Percentiles rank a stretch among this genome's conserved stretches.
phyloP scores from a whole-genome alignment of 2,329 filamentous ascomycete species.

The Alternaria ethzedia region DNA sequence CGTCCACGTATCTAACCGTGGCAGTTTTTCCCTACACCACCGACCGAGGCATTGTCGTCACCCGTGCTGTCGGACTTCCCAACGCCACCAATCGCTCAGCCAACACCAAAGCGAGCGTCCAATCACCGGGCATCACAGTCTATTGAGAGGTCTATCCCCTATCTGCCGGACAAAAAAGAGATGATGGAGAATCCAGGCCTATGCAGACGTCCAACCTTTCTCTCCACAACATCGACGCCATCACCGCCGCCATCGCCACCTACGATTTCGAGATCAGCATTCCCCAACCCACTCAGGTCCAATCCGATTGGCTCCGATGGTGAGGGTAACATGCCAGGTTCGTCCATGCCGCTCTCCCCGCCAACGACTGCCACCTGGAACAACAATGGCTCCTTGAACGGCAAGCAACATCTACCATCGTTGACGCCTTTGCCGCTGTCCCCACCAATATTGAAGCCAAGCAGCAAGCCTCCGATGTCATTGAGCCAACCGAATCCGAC shows the following conservation, averaged over 20 bases:
- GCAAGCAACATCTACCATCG: constrained; percentile 29
- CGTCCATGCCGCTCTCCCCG: constrained; percentile 32
- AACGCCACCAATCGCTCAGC: constrained; percentile 26
- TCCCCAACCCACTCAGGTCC: constrained; percentile 33
- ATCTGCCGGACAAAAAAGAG: constrained; percentile 19
- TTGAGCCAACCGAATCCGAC: constrained; percentile 43
- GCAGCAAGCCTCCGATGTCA: constrained; percentile 39
- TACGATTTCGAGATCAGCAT: constrained; percentile 28
- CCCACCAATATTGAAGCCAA: constrained; percentile 42
- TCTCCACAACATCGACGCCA: constrained; percentile 43
- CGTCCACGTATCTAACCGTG: constrained; percentile 14
- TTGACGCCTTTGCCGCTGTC: constrained; percentile 43
- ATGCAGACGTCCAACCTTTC: constrained; percentile 39
- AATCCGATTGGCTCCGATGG: constrained; percentile 24
- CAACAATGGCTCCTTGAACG: constrained; percentile 5
- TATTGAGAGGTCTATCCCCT: constrained; percentile 22
- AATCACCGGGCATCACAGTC: constrained; percentile 27
- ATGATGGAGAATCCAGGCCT: constrained; percentile 13
- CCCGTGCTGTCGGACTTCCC: constrained; percentile 13
- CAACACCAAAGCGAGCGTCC: constrained; percentile 16
- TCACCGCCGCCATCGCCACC: constrained; percentile 41
- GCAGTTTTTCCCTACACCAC: constrained; percentile 37
- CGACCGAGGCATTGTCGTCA: constrained; percentile 16
- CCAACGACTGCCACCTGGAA: constrained; percentile 29
- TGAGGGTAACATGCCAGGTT: constrained; percentile 22